A percentile compares a stretch with the other conserved stretches of the same genome.
Conservation (phyloP, 202 grass and related monocot genomes). For the Bolboschoenoplectus hybrid region DNA sequence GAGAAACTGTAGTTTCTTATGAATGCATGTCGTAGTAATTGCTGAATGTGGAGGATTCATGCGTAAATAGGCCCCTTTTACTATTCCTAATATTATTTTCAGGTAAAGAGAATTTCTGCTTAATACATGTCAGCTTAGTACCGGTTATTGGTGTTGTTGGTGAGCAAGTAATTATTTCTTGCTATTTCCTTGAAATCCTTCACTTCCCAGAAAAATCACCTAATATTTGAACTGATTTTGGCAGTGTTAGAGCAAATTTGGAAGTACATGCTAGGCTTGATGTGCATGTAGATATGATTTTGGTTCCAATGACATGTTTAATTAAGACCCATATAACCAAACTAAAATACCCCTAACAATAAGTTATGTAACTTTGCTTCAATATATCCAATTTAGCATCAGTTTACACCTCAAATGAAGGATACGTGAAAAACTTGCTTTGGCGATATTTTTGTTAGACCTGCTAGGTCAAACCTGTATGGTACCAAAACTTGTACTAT, state of each 20-base stretch:
- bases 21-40: constrained; percentile 1
- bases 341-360: too few relatives aligned
- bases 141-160: constrained; percentile 94
- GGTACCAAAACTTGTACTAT: not conserved
- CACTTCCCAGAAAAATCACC: constrained; percentile 4
- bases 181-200: constrained; percentile 32
- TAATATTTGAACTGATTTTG: constrained; percentile 13
- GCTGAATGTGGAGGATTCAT: not conserved
- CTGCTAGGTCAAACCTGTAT: not conserved
- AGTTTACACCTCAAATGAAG: not conserved
- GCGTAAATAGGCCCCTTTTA: not conserved
- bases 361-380: not conserved
- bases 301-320: not conserved
- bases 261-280: not conserved
- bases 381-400: not conserved
- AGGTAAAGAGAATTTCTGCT: constrained; percentile 98
- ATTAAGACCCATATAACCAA: not conserved
- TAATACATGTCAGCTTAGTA: constrained; percentile 98
- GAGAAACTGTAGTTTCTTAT: not conserved
- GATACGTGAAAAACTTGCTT: not conserved
- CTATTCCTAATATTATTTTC: constrained; percentile 23
- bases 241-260: not conserved
- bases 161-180: constrained; percentile 86
- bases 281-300: not conserved
- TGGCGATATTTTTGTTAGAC: constrained; percentile 9